A percentile compares a stretch with the other conserved stretches of the same genome.
Evolutionary conservation across 441 rosid genomes (phyloP).

Genomic region (Raphanus hybrid): DNA sequence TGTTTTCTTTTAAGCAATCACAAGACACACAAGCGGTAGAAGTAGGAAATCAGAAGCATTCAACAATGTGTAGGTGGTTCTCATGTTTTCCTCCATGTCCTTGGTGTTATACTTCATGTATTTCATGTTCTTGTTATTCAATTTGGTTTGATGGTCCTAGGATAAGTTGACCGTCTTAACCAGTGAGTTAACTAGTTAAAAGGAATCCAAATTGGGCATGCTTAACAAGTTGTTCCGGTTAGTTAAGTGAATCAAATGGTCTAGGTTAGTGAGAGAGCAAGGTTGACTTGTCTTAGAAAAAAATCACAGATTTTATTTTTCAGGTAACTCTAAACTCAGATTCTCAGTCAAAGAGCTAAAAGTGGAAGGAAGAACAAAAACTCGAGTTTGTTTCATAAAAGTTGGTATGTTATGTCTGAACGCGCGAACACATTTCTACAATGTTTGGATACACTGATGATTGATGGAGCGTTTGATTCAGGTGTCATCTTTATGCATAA

Average conservation of each 20-base stretch:
- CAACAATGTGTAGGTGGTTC: slow-evolving; percentile 39
- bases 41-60: slow-evolving; percentile 12
- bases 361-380: not conserved
- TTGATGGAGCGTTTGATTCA: slow-evolving; percentile 35
- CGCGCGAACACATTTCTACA: slow-evolving; percentile 33
- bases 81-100: slow-evolving; percentile 39
- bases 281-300: not conserved
- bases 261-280: not conserved
- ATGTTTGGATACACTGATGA: slow-evolving; percentile 15
- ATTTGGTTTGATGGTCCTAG: not conserved
- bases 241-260: not conserved
- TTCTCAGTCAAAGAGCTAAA: not conserved
- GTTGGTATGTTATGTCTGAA: slow-evolving; percentile 13
- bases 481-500: slow-evolving; percentile 49
- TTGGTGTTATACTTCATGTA: slow-evolving; percentile 34
- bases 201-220: not conserved
- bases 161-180: slow-evolving; percentile 3
- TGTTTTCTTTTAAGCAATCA: too few relatives aligned
- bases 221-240: not conserved
- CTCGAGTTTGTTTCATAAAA: slow-evolving; percentile 27
- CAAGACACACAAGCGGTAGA: too few relatives aligned
- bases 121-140: slow-evolving; percentile 37
- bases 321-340: not conserved
- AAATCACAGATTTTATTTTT: not conserved
- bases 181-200: not conserved